These are phyloP conservation scores for Athelia psychrophila DNA, from an alignment of 1,284 basidiomycete species.

Conservation along the genomic window DNA sequence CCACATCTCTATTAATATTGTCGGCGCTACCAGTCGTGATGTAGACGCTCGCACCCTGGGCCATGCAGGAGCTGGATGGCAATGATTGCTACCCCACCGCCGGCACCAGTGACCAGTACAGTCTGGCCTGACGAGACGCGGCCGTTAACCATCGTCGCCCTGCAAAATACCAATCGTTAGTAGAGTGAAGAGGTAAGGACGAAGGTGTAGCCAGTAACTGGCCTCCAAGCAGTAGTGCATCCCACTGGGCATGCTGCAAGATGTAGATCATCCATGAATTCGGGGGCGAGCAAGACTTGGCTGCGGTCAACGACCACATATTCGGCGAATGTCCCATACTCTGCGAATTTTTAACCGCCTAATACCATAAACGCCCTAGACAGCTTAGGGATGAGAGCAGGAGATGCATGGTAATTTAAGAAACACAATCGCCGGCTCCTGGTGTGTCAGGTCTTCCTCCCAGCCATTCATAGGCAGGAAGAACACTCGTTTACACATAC, in stretches of 20 bases:
- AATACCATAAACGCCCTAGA: conserved; percentile 41
- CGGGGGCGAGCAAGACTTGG: conserved; percentile 65
- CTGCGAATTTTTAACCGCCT: conserved; percentile 50
- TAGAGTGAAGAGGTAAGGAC: not conserved
- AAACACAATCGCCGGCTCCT: conserved; percentile 31
- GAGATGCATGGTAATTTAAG: conserved; percentile 35
- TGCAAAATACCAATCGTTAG: conserved; percentile 28
- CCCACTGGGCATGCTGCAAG: conserved; percentile 77
- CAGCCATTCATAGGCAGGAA: conserved; percentile 76
- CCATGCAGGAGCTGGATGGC: conserved; percentile 78
- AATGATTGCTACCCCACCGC: conserved; percentile 81
- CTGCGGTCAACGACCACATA: conserved; percentile 73
- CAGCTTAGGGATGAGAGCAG: too few relatives aligned
- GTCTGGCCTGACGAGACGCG: conserved; percentile 63
- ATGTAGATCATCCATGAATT: conserved; percentile 69
- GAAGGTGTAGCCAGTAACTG: conserved; percentile 4
- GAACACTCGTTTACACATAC: conserved; percentile 71
- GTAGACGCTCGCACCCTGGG: conserved; percentile 76
- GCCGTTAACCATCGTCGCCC: conserved; percentile 72
- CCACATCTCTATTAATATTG: conserved; percentile 73
- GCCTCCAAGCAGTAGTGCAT: conserved; percentile 85
- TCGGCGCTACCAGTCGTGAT: conserved; percentile 75
- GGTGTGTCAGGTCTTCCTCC: conserved; percentile 62
- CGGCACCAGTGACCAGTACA: conserved; percentile 77
- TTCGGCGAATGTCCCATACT: conserved; percentile 74